phyloP scores from a whole-genome alignment of 1,284 basidiomycete genomes.

The Dichomitus squalens region DNA sequence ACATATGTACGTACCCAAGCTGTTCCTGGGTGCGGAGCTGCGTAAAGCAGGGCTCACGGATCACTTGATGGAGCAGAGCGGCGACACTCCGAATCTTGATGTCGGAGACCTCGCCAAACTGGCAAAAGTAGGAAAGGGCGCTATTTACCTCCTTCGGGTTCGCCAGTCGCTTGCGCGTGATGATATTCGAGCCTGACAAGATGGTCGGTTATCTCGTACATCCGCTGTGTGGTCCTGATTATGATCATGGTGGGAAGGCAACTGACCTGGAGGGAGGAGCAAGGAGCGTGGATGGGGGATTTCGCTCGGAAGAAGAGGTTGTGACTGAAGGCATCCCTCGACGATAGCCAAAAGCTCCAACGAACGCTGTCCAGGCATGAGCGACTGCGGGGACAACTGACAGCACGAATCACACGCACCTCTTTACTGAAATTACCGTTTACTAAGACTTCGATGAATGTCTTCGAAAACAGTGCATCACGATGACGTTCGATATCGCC shows the following conservation, averaged over 20 bases:
- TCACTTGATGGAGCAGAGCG: slow-evolving; percentile 28
- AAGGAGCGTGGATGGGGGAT: slow-evolving; percentile 26
- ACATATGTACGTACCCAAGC: slow-evolving; percentile 27
- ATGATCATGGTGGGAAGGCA: not conserved
- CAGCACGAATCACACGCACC: slow-evolving; percentile 11
- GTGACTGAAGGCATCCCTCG: slow-evolving; percentile 21
- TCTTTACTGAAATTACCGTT: slow-evolving; percentile 29
- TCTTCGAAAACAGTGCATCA: slow-evolving; percentile 28
- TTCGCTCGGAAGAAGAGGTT: slow-evolving; percentile 24
- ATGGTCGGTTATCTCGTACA: not conserved
- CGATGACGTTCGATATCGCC: slow-evolving; percentile 29
- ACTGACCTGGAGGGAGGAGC: slow-evolving; percentile 27
- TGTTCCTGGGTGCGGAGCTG: slow-evolving; percentile 35
- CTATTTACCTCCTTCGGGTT: slow-evolving; percentile 32
- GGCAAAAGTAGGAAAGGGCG: slow-evolving; percentile 31
- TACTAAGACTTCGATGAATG: slow-evolving; percentile 27
- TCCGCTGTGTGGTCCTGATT: not conserved
- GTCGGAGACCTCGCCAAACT: slow-evolving; percentile 31
- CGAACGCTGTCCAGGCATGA: slow-evolving; percentile 3
- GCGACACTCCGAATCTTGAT: slow-evolving; percentile 22
- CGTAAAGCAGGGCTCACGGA: slow-evolving; percentile 32
- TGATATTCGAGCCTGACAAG: slow-evolving; percentile 25
- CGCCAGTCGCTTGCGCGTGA: slow-evolving; percentile 23
- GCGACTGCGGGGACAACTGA: not conserved
- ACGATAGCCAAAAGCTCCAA: slow-evolving; percentile 10